Percentiles rank a stretch among this genome's conserved stretches.
These are phyloP conservation scores for Thecaphora frezii DNA, from an alignment of 1,284 basidiomycete genomes.

Conservation along the genomic window DNA sequence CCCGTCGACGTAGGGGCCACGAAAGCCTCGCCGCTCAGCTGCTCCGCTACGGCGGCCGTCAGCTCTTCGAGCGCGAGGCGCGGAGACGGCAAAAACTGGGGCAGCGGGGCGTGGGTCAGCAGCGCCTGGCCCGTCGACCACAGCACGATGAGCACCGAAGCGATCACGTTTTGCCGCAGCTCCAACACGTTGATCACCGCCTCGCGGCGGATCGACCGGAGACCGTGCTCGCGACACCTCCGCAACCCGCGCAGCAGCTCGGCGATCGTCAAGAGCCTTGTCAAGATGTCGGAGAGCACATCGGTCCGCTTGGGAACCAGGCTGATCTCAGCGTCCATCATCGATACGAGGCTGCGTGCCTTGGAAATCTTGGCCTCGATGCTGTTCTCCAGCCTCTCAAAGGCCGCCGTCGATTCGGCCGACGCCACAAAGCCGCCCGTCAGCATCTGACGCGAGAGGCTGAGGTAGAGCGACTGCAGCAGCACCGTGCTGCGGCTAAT, in stretches of 20 bases:
- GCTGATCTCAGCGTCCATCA: slow-evolving; percentile 60
- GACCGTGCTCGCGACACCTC: slow-evolving; percentile 58
- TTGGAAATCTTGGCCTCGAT: slow-evolving; percentile 55
- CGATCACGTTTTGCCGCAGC: slow-evolving; percentile 61
- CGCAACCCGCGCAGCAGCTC: slow-evolving; percentile 61
- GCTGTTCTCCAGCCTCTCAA: slow-evolving; percentile 46
- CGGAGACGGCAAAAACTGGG: slow-evolving; percentile 62
- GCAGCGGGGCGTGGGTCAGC: slow-evolving; percentile 61
- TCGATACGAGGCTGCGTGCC: slow-evolving; percentile 58
- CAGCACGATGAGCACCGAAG: slow-evolving; percentile 61
- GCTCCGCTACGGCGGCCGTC: slow-evolving; percentile 36
- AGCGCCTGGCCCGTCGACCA: slow-evolving; percentile 62
- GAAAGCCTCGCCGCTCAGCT: slow-evolving; percentile 12
- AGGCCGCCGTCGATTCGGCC: slow-evolving; percentile 23
- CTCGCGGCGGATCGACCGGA: slow-evolving; percentile 56
- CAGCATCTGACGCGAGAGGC: slow-evolving; percentile 49
- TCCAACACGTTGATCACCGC: slow-evolving; percentile 62
- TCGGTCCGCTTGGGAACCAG: slow-evolving; percentile 62
- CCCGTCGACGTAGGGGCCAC: not conserved
- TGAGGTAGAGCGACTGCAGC: slow-evolving; percentile 46
- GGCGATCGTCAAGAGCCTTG: slow-evolving; percentile 58
- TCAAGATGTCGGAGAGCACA: slow-evolving; percentile 60
- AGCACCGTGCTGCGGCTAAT: slow-evolving; percentile 28
- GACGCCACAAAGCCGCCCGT: slow-evolving; percentile 24
- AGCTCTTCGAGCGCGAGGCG: slow-evolving; percentile 54